Evolutionary conservation across 768 basidiomycete species (phyloP).

Genomic region (Tricholoma sp.): DNA sequence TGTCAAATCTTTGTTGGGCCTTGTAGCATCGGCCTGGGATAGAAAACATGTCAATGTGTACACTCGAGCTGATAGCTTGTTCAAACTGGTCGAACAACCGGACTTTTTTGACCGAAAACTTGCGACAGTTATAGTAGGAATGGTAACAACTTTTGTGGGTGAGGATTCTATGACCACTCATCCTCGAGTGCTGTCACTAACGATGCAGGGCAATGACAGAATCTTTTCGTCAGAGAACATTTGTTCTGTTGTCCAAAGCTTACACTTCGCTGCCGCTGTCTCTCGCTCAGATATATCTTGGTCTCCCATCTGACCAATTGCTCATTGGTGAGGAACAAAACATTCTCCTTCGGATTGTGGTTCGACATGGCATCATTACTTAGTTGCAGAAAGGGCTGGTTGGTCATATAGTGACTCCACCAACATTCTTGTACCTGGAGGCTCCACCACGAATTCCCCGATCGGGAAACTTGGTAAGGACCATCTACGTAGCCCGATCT

Average conservation of each 20-base stretch:
- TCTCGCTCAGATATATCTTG: slow-evolving; percentile 54
- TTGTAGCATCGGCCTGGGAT: slow-evolving; percentile 47
- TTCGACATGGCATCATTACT: neutral
- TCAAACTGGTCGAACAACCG: slow-evolving; percentile 34
- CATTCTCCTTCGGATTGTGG: neutral
- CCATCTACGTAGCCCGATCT: neutral
- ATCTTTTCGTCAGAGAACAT: slow-evolving; percentile 52
- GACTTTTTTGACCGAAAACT: slow-evolving; percentile 44
- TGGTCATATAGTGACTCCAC: slow-evolving; percentile 51
- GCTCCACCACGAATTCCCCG: slow-evolving; percentile 3
- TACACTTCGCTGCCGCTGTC: slow-evolving; percentile 56
- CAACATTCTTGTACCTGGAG: slow-evolving; percentile 39
- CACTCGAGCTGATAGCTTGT: slow-evolving; percentile 37
- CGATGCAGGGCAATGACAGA: slow-evolving; percentile 31
- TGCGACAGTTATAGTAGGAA: slow-evolving; percentile 34
- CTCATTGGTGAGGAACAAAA: slow-evolving; percentile 27
- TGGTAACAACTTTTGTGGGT: slow-evolving; percentile 53
- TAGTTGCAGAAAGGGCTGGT: slow-evolving; percentile 37
- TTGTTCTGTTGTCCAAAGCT: slow-evolving; percentile 53
- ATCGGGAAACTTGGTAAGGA: slow-evolving; percentile 8
- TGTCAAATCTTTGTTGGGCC: slow-evolving; percentile 37
- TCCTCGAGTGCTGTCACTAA: neutral
- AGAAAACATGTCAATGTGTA: slow-evolving; percentile 56
- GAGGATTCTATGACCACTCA: slow-evolving; percentile 16
- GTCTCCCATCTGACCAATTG: slow-evolving; percentile 36